phyloP scores from a whole-genome alignment of 2,329 filamentous ascomycete genomes.

The Alternaria rosae region DNA sequence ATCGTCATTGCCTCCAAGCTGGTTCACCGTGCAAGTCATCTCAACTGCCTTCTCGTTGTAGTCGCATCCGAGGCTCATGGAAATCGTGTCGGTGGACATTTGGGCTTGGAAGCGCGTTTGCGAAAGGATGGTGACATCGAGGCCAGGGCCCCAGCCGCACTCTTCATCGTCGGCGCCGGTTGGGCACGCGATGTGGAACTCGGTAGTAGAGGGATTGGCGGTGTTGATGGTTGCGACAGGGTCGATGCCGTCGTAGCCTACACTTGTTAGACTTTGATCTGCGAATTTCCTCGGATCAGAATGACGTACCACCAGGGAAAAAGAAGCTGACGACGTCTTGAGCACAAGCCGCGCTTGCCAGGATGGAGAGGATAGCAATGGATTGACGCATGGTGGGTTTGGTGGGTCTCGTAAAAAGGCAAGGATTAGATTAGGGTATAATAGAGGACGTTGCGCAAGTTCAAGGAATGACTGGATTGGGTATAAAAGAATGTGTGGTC shows the following conservation, averaged over 20 bases:
- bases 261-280: neutral
- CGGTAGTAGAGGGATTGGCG: slow-evolving; percentile 30
- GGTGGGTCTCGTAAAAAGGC: slow-evolving; percentile 7
- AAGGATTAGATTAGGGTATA: slow-evolving; percentile 6
- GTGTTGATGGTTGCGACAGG: slow-evolving; percentile 35
- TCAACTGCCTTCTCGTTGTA: slow-evolving; percentile 27
- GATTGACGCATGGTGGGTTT: slow-evolving; percentile 31
- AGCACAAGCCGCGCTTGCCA: slow-evolving; percentile 27
- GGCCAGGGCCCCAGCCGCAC: slow-evolving; percentile 37
- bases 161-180: slow-evolving; percentile 25
- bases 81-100: slow-evolving; percentile 22
- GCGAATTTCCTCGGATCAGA: neutral
- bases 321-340: slow-evolving; percentile 28
- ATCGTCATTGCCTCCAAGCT: slow-evolving; percentile 26
- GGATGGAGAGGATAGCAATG: slow-evolving; percentile 24
- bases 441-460: neutral
- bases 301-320: slow-evolving; percentile 31
- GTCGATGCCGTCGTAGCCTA: slow-evolving; percentile 25
- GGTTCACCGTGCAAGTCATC: slow-evolving; percentile 36
- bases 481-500: slow-evolving; percentile 12
- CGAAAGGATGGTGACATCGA: slow-evolving; percentile 26
- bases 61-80: slow-evolving; percentile 38
- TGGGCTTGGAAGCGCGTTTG: slow-evolving; percentile 30
- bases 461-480: slow-evolving; percentile 7
- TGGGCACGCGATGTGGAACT: slow-evolving; percentile 33